phyloP scores from a whole-genome alignment of 495 filamentous ascomycete genomes.

The Recurvomyces mirabilis region DNA sequence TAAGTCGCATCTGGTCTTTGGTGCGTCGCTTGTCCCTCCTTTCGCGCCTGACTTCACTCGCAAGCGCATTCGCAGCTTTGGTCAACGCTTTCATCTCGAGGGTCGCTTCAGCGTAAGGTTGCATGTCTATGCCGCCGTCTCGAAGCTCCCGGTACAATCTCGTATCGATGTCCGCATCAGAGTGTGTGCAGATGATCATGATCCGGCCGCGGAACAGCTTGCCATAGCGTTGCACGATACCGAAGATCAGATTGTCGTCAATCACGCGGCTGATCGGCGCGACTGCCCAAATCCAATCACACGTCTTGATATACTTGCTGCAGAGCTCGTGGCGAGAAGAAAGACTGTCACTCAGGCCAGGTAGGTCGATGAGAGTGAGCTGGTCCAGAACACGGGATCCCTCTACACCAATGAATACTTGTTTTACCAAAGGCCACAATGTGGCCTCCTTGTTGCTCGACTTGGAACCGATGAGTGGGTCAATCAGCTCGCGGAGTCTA shows the following conservation, averaged over 20 bases:
- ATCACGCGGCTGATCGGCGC: not conserved
- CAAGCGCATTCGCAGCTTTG: not conserved
- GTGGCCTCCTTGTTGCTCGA: not conserved
- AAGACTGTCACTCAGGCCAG: conserved; percentile 13
- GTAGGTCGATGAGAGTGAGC: conserved; percentile 10
- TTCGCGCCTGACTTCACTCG: not conserved
- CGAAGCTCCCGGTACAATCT: not conserved
- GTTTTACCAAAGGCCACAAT: conserved; percentile 14
- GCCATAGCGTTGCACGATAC: conserved; percentile 1
- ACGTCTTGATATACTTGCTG: conserved; percentile 5
- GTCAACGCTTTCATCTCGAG: not conserved
- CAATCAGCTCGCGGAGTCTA: conserved; percentile 1
- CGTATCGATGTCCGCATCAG: conserved; percentile 9
- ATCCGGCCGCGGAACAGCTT: conserved; percentile 3
- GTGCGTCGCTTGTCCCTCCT: not conserved
- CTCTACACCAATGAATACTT: conserved; percentile 7
- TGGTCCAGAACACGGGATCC: conserved; percentile 4
- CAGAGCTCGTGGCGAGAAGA: conserved; percentile 1
- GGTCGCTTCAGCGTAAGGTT: not conserved
- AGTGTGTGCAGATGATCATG: conserved; percentile 2
- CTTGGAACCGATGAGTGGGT: not conserved
- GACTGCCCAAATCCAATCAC: conserved; percentile 13
- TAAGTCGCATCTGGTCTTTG: not conserved
- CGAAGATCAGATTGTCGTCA: not conserved
- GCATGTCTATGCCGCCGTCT: not conserved